Evolutionary conservation across 1,284 basidiomycete genomes (phyloP), one percentile per base, ranked within the genome.

Genomic region (Rhodotorula sp.): DNA sequence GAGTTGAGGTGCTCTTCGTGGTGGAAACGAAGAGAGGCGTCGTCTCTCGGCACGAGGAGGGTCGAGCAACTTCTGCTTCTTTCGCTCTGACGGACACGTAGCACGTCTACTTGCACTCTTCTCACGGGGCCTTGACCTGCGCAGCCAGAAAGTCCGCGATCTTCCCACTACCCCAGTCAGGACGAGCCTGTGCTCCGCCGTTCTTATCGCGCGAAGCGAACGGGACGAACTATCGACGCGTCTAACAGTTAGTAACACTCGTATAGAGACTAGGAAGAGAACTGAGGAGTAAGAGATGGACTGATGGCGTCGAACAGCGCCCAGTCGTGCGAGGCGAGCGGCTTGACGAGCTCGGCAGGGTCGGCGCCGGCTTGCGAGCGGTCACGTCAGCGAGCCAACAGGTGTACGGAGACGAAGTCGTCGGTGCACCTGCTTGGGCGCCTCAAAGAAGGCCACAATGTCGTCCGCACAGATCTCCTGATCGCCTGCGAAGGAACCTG

Each of bases 321-420:
- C 69, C 68, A 73, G 47, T 73, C 71, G 48, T 73, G 71, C 5
- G 44, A 37, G 10, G 59, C 69, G 20, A 68, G 46, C 2, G 68
- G 61, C 46, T 68, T 63, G 50, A 59, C n/a, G 8, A 68, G 26
- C 34, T 54, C 28, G 2, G 24, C 7, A 2, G 71, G 71, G 3
- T 37, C 44, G 50, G 70, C 61, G 18, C 62, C 68, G 24, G 62
- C 69, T 69, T 70, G 46, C 31, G 15, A 47, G 30, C 15, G 24
- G 26, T 48, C 28, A 1, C 18, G 9, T 4, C 22, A n/a, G 24
- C 47, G 47, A 48, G 16, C 20, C 9, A 20, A 20, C 47, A 22
- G 22, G 2, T 22, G 47, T 22, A 20, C 9, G 47, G 20, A 48
- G 4, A 20, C 1, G 18, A 20, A 9, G 18, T 9, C 16, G 16